Base-by-base conservation (phyloP, 2,329 filamentous ascomycete species). In the Achaetomium macrosporum region DNA sequence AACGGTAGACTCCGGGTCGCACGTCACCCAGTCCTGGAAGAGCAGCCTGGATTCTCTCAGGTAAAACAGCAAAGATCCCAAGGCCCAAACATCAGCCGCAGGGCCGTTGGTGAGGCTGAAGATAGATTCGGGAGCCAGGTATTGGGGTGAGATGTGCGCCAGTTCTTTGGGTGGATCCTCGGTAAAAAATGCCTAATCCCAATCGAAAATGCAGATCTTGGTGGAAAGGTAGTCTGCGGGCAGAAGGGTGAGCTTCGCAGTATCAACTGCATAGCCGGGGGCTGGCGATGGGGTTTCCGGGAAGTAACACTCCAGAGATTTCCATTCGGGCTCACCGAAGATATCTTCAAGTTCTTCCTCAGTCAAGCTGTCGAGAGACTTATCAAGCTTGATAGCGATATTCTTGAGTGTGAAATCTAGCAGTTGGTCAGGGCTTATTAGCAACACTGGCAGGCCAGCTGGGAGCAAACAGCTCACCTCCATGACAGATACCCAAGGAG, bases 91-190 rank as follows among this genome's bases (percentile, higher is more conserved):
- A 16, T 50, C 47, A 16, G 39, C 31, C 1, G 47, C 10, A 3
- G 47, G 47, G 41, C 61, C 61, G 55, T 64, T 65, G 51, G 62
- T 65, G 29, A 66, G 51, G 59, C 66, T 65, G 57, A 66, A 50
- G 50, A 66, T 49, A 1, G 55, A 61, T 48, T 66, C 47, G 2
- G 40, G 47, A 2, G 47, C 39, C 17, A 50, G 17, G 40, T 50
- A 50, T 12, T 8, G n/a, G 19, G 11, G 13, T 2, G 39, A 19
- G 31, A 42, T 37, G 30, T 17, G 4, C 13, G 39, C 8, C 12
- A 50, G 12, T 3, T 43, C 7, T 8, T 16, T 20, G 15, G 47
- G 47, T 12, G 47, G 3, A 19, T 43, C n/a, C 25, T 13, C 16
- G 40, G 19, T 17, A 8, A 13, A 35, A 39, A 50, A 50, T 3